These are phyloP conservation scores for Picea sitchensis DNA, from an alignment of 75 land plant genomes.

Conservation along the genomic window DNA sequence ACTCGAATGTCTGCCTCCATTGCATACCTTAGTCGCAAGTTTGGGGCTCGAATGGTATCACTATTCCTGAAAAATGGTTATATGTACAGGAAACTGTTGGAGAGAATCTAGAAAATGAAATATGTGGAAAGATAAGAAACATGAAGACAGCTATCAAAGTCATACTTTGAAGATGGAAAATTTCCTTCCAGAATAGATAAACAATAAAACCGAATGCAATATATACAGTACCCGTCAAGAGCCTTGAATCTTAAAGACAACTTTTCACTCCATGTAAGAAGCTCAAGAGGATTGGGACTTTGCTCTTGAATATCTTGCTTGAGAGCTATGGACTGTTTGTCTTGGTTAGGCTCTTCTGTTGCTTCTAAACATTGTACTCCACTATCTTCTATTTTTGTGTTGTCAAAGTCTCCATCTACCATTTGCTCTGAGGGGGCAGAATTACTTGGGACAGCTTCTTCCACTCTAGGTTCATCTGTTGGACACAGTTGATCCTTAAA, in stretches of 20 bases:
- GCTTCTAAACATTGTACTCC: slow-evolving; percentile 5
- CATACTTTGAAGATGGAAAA: not conserved
- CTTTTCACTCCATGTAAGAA: slow-evolving; percentile 38
- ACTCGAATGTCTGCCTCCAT: slow-evolving; percentile 65
- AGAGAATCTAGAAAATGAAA: not conserved
- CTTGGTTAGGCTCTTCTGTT: slow-evolving; percentile 11
- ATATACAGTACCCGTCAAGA: slow-evolving; percentile 30
- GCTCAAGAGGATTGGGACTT: slow-evolving; percentile 16
- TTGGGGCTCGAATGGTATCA: slow-evolving; percentile 12
- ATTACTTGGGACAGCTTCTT: not conserved
- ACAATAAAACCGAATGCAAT: not conserved
- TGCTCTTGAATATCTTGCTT: slow-evolving; percentile 4
- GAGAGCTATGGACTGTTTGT: not conserved
- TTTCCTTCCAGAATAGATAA: slow-evolving; percentile 7
- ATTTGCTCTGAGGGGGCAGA: not conserved
- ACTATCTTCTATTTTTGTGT: slow-evolving; percentile 1
- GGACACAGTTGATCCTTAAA: not conserved
- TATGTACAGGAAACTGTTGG: not conserved
- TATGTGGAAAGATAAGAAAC: not conserved
- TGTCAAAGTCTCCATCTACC: not conserved
- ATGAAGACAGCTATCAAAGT: not conserved
- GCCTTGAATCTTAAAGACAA: slow-evolving; percentile 44
- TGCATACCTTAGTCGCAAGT: slow-evolving; percentile 21
- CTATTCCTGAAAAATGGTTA: slow-evolving; percentile 12
- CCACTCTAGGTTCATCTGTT: not conserved